These are phyloP conservation scores for Sphenostylis stenocarpa DNA, from an alignment of 306 rosid species.

Conservation along the genomic window DNA sequence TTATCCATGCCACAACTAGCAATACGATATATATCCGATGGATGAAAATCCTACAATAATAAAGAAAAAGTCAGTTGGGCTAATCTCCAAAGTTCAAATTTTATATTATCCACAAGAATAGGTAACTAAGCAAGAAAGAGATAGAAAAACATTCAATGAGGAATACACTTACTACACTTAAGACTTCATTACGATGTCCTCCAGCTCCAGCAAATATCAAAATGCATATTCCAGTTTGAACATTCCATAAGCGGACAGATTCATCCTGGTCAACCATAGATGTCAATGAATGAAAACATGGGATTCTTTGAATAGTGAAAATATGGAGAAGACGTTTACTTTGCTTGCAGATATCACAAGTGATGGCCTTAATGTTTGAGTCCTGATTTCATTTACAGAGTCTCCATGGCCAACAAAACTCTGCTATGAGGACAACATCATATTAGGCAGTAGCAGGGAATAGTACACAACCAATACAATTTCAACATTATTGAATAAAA, in stretches of 20 bases:
- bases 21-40: constrained; percentile 80
- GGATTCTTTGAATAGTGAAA: constrained; percentile 8
- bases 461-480: constrained; percentile 7
- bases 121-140: not conserved
- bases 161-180: constrained; percentile 78
- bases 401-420: constrained; percentile 98
- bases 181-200: constrained; percentile 97
- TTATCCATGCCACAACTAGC: constrained; percentile 99
- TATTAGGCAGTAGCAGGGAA: constrained; percentile 16
- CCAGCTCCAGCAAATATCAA: constrained; percentile 97
- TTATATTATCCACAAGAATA: constrained; percentile 13
- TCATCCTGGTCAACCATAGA: constrained; percentile 72
- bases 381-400: constrained; percentile 94
- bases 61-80: constrained; percentile 19
- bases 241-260: constrained; percentile 98
- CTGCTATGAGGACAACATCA: constrained; percentile 43
- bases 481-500: constrained; percentile 2
- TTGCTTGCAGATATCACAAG: constrained; percentile 95
- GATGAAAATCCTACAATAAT: constrained; percentile 81
- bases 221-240: constrained; percentile 92
- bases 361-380: constrained; percentile 82
- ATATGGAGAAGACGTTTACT: constrained; percentile 46
- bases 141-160: not conserved
- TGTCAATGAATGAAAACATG: constrained; percentile 34
- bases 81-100: constrained; percentile 18